phyloP scores from a whole-genome alignment of 306 rosid species.

The Calophaca sinica region DNA sequence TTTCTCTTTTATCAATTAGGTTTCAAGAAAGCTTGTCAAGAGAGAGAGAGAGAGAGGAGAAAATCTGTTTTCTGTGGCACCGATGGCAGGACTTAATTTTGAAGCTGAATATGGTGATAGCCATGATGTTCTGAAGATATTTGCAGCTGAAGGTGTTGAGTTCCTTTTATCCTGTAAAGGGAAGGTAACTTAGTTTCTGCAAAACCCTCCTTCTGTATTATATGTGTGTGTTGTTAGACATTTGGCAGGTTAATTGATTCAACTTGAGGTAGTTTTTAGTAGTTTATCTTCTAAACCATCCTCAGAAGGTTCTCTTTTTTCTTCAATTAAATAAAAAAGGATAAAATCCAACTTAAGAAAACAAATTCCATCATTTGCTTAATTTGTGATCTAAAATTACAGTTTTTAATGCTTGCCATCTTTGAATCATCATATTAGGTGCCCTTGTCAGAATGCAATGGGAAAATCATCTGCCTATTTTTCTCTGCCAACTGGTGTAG shows the following conservation, averaged over 20 bases:
- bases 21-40: conserved; percentile 37
- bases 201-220: conserved; percentile 15
- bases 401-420: conserved; percentile 34
- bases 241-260: conserved; percentile 36
- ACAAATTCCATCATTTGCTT: neutral
- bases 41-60: conserved; percentile 17
- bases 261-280: conserved; percentile 23
- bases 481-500: conserved; percentile 97
- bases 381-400: conserved; percentile 37
- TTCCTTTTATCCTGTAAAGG: conserved; percentile 75
- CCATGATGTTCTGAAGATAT: conserved; percentile 54
- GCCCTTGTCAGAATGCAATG: conserved; percentile 69
- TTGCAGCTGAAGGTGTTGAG: conserved; percentile 77
- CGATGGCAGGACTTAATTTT: conserved; percentile 63
- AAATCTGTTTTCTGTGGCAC: conserved; percentile 45
- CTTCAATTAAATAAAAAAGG: neutral
- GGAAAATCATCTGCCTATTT: conserved; percentile 73
- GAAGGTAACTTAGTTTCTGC: conserved; percentile 56
- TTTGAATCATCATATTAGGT: conserved; percentile 61
- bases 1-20: conserved; percentile 47
- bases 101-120: conserved; percentile 50
- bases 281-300: conserved; percentile 24
- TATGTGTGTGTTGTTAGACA: conserved; percentile 28
- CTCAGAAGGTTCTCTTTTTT: conserved; percentile 4
- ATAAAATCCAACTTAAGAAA: neutral